Evolutionary conservation across 169 alveolate genomes (phyloP), one percentile per base, ranked within the genome.

Genomic region (Haemoproteus tartakovskyi): DNA sequence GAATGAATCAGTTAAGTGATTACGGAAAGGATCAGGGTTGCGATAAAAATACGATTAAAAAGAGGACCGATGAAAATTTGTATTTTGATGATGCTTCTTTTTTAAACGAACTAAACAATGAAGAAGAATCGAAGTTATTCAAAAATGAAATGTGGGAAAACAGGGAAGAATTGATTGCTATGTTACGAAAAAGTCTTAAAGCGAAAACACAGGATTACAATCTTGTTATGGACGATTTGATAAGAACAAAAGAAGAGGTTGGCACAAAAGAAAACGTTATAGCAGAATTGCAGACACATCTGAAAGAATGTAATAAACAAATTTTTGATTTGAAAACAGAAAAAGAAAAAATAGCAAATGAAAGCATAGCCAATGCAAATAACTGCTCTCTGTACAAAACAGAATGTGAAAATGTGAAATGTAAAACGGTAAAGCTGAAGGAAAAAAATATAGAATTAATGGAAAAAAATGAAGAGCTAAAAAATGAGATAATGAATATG

Each of bases 241-340:
- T 67, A 3, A 52, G 70, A 46, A 54, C 60, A 2, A 67, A 67
- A 46, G 82, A 67, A 54, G 82, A 67, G 14, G 51, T 57, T 54
- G 24, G 40, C 18, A 16, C 33, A 22, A 67, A 46, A 46, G 45
- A 12, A 14, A 60, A 67, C 2, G 30, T 52, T n/a, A 24, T 67
- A 9, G 54, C 40, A 36, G 60, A 67, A 16, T 11, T 52, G 9
- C 64, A 67, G 22, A 24, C n/a, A 19, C 51, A 59, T 22, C 16
- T 52, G 22, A 67, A 14, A 19, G 33, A 67, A n/a, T 36, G 40
- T 2, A 70, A 67, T 29, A 67, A 41, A 21, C 74, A 52, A 21
- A 52, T 57, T 33, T 9, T 11, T 14, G 16, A 52, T 24, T 54
- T 67, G 47, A 67, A 67, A 27, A 67, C 27, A 24, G 60, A 52